Conservation (phyloP, 2,329 filamentous ascomycete species). For the Fusarium oxysporum region DNA sequence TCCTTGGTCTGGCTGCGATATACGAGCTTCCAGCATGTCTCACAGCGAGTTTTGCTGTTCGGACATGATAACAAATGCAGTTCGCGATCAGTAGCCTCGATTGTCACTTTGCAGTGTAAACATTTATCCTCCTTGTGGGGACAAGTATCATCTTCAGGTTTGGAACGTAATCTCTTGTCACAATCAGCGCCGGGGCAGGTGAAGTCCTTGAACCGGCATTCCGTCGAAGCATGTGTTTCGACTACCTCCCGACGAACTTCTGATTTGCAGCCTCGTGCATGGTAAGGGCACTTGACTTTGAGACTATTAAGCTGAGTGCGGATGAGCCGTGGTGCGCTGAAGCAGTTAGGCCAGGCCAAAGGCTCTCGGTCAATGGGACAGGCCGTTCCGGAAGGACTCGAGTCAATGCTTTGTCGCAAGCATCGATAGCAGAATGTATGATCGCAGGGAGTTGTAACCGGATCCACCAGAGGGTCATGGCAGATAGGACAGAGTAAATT, state of each 20-base stretch:
- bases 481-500: slow-evolving; percentile 68
- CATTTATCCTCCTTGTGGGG: slow-evolving; percentile 65
- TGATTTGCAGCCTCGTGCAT: slow-evolving; percentile 61
- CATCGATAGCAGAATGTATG: slow-evolving; percentile 74
- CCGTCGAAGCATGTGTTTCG: slow-evolving; percentile 65
- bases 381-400: slow-evolving; percentile 54
- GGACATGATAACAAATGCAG: slow-evolving; percentile 56
- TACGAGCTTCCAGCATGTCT: slow-evolving; percentile 60
- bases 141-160: slow-evolving; percentile 64
- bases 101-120: slow-evolving; percentile 62
- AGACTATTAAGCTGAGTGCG: slow-evolving; percentile 71
- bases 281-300: slow-evolving; percentile 68
- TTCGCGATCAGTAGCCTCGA: slow-evolving; percentile 59
- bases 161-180: slow-evolving; percentile 62
- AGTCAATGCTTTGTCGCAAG: slow-evolving; percentile 57
- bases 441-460: slow-evolving; percentile 71
- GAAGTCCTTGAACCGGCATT: slow-evolving; percentile 67
- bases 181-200: slow-evolving; percentile 67
- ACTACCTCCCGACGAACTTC: slow-evolving; percentile 65
- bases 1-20: slow-evolving; percentile 58
- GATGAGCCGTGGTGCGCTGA: slow-evolving; percentile 60
- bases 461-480: slow-evolving; percentile 69
- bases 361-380: slow-evolving; percentile 71
- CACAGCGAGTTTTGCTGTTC: slow-evolving; percentile 61
- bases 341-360: slow-evolving; percentile 54